These are phyloP conservation scores for Camellia oleifera DNA, from an alignment of 179 eudicot genomes.

Conservation along the genomic window DNA sequence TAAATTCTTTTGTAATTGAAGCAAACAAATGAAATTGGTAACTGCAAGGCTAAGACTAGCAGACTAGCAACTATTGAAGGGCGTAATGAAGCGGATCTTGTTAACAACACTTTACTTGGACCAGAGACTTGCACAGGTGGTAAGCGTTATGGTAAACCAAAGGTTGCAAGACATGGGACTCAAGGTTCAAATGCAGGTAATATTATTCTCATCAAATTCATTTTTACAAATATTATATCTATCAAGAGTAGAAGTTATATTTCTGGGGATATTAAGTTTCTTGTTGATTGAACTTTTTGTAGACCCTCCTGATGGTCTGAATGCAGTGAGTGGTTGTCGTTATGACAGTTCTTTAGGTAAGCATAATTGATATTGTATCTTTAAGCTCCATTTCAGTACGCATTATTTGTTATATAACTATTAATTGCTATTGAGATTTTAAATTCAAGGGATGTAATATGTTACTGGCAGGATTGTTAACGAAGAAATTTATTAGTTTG, in stretches of 20 bases:
- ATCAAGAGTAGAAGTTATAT: not conserved
- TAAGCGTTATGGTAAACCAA: conserved; percentile 6
- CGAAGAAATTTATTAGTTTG: conserved; percentile 54
- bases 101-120: conserved; percentile 11
- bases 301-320: conserved; percentile 27
- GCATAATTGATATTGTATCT: conserved; percentile 5
- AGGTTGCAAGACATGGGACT: conserved; percentile 13
- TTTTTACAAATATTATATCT: not conserved
- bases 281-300: conserved; percentile 15
- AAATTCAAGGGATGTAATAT: conserved; percentile 8
- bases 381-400: not conserved
- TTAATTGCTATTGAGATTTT: not conserved
- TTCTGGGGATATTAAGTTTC: not conserved
- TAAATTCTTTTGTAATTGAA: conserved; percentile 9
- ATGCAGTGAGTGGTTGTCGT: conserved; percentile 27
- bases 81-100: conserved; percentile 11
- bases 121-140: conserved; percentile 1
- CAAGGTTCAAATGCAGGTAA: conserved; percentile 31
- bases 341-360: conserved; percentile 53
- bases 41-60: conserved; percentile 7
- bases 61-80: conserved; percentile 4
- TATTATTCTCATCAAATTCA: not conserved
- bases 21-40: conserved; percentile 10
- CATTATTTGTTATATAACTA: not conserved
- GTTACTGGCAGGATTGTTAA: conserved; percentile 46